phyloP scores from a whole-genome alignment of 352 stramenopile species.

The Peronospora belbahrii region DNA sequence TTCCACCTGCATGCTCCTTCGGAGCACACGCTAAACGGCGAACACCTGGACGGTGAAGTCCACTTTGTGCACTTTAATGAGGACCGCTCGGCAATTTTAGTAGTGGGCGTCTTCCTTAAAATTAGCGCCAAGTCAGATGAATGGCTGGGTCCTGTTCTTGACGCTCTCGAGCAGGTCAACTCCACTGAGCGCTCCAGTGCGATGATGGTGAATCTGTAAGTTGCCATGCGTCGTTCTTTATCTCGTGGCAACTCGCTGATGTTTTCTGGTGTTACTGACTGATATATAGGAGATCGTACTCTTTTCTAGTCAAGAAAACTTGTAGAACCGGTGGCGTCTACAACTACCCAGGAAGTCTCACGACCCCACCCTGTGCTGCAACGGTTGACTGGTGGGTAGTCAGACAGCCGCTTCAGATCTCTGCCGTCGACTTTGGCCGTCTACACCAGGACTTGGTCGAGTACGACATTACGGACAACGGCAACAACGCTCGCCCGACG shows the following conservation, averaged over 20 bases:
- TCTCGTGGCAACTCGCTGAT: not conserved
- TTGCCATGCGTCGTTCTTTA: not conserved
- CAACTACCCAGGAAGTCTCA: constrained; percentile 36
- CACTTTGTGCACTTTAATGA: constrained; percentile 42
- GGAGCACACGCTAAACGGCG: constrained; percentile 40
- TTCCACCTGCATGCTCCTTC: constrained; percentile 39
- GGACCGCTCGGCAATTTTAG: constrained; percentile 24
- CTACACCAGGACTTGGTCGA: constrained; percentile 19
- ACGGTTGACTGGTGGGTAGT: constrained; percentile 35
- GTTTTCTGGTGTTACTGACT: not conserved
- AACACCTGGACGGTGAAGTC: constrained; percentile 29
- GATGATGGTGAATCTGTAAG: constrained; percentile 15
- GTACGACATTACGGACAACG: constrained; percentile 11
- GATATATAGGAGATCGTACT: constrained; percentile 25
- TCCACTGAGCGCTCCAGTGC: not conserved
- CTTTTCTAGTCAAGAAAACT: constrained; percentile 33
- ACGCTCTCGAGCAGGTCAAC: constrained; percentile 9
- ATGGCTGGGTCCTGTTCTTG: constrained; percentile 9
- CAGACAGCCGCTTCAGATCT: constrained; percentile 20
- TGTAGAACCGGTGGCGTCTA: constrained; percentile 15
- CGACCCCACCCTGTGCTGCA: constrained; percentile 27
- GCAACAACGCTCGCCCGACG: constrained; percentile 21
- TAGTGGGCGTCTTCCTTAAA: constrained; percentile 30
- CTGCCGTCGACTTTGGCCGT: constrained; percentile 19
- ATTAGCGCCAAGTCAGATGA: constrained; percentile 16